Base-by-base conservation (phyloP, 2,329 filamentous ascomycete species). In the Aspergillus ruber region DNA sequence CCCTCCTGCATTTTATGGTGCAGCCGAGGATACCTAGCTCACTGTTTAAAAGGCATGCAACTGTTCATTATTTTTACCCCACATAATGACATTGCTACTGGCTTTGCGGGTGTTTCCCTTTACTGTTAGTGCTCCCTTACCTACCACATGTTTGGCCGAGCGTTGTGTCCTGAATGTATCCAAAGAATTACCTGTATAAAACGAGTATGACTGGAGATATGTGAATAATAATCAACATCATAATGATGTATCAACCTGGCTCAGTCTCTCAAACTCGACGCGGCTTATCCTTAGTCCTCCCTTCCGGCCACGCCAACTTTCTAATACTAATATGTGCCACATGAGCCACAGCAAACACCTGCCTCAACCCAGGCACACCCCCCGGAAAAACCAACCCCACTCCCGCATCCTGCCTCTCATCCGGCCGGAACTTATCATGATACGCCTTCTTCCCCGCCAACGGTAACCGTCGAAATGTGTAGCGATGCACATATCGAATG, bases 371-470 rank as follows among this genome's bases (percentile, higher is more conserved):
- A 0, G 67, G 65, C 4, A 64, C 40, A 2, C 61, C 62, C 2
- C 57, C 50, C 4, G 67, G 66, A 42, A 71, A 71, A 8, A 71
- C 55, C 33, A 72, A 43, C 46, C 66, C 66, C 5, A 72, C 50
- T 0, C 55, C 57, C 0, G 63, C 60, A 8, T 65, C 64, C 33
- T 66, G 59, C 0, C 33, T 38, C 2, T 57, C 45, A 39, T 71
- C 68, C 0, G 69, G 67, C 1, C 56, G 56, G 47, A 68, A 71
- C 43, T 70, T 70, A 44, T 71, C 68, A 49, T 68, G 59, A 43
- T 69, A 71, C 0, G 60, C 63, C 49, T 69, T 70, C 55, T 72
- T 72, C 0, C 69, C 69, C 1, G 51, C 53, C 2, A 72, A 60
- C 0, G 65, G 64, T 2, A 71, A 51, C 10, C 62, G 56, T 5